A percentile compares a stretch with the other conserved stretches of the same genome.
Conservation (phyloP, 192 early-diverging fungal genomes). For the Thoreauomyces humboldtii region DNA sequence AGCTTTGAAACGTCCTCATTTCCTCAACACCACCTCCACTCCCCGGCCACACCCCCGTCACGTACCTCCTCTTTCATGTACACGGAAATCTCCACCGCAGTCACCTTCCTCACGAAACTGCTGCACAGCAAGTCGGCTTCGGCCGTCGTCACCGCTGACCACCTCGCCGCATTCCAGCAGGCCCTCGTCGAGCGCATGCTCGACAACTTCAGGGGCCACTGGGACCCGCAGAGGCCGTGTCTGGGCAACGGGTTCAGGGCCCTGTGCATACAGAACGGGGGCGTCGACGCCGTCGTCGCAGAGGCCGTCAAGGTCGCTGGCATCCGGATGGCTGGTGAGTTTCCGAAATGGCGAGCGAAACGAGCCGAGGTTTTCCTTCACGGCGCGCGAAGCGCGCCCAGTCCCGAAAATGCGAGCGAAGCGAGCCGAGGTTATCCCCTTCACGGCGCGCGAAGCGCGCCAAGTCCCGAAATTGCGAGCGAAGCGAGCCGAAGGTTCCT, state of each 20-base stretch:
- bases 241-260: slow-evolving; percentile 75
- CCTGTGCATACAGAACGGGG: slow-evolving; percentile 66
- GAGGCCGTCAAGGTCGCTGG: slow-evolving; percentile 28
- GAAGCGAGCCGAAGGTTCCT: no score
- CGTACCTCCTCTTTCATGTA: slow-evolving; percentile 12
- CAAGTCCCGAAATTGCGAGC: background rate
- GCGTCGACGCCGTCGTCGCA: slow-evolving; percentile 59
- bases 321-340: slow-evolving; percentile 2
- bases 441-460: no score
- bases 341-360: background rate
- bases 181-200: slow-evolving; percentile 53
- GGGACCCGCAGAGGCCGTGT: slow-evolving; percentile 64
- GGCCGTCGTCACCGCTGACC: background rate
- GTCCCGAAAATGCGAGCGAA: background rate
- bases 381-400: no score
- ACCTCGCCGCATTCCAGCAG: slow-evolving; percentile 39
- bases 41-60: background rate
- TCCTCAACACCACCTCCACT: no score
- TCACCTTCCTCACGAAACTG: slow-evolving; percentile 20
- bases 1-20: no score
- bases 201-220: slow-evolving; percentile 66
- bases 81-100: slow-evolving; percentile 19
- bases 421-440: background rate
- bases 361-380: no score
- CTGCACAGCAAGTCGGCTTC: slow-evolving; percentile 12